Evolutionary conservation across 2,329 filamentous ascomycete species (phyloP).

Genomic region (Diplocarpon rosae): DNA sequence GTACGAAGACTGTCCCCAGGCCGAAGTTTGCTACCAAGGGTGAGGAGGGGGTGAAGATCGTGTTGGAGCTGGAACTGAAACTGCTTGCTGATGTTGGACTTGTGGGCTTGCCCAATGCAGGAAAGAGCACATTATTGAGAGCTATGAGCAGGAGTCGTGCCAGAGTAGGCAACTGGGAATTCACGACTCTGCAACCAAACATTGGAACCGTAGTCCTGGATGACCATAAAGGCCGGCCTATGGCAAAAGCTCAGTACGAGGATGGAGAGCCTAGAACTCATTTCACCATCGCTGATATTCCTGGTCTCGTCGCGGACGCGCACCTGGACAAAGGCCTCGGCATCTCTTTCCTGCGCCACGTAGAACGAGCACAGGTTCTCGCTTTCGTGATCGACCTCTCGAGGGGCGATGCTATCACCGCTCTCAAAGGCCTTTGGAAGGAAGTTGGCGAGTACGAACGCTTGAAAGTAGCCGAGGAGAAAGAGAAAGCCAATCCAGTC

Average conservation of each 20-base stretch:
- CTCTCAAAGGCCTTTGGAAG: constrained; percentile 74
- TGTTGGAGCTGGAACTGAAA: constrained; percentile 83
- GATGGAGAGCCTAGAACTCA: constrained; percentile 53
- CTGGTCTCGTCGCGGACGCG: constrained; percentile 82
- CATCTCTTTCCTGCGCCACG: constrained; percentile 83
- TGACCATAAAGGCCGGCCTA: constrained; percentile 66
- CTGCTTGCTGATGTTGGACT: constrained; percentile 89
- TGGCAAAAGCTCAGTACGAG: constrained; percentile 32
- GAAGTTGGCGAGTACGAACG: constrained; percentile 78
- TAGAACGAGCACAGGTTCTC: constrained; percentile 85
- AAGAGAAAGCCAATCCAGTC: constrained; percentile 54
- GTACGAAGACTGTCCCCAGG: constrained; percentile 59
- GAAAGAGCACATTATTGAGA: constrained; percentile 85
- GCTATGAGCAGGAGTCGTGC: constrained; percentile 82
- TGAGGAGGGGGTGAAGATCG: constrained; percentile 65
- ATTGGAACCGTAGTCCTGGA: constrained; percentile 94
- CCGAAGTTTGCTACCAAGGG: constrained; percentile 87
- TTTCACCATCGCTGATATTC: constrained; percentile 93
- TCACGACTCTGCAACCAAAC: constrained; percentile 89
- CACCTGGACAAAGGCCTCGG: constrained; percentile 87
- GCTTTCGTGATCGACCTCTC: constrained; percentile 87
- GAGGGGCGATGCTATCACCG: constrained; percentile 66
- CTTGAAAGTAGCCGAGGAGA: constrained; percentile 58
- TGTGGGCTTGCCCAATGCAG: constrained; percentile 90
- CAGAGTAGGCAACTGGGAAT: constrained; percentile 88